phyloP scores from a whole-genome alignment of 805 yeast species.

The Metschnikowia corniflorae region DNA sequence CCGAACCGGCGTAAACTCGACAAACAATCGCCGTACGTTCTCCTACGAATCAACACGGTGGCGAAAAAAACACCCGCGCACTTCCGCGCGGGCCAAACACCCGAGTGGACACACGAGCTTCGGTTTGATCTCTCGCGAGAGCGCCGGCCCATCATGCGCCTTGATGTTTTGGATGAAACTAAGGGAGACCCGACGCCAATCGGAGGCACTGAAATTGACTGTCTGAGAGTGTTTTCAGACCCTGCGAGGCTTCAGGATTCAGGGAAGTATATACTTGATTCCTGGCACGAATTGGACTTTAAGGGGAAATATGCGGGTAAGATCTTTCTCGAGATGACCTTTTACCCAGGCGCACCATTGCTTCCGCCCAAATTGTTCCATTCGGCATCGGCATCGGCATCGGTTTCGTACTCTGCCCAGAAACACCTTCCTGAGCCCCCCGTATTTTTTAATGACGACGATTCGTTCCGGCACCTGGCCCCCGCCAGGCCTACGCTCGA shows the following conservation, averaged over 20 bases:
- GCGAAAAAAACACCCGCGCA: slow-evolving; percentile 77
- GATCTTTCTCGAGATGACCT: slow-evolving; percentile 87
- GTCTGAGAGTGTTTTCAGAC: slow-evolving; percentile 60
- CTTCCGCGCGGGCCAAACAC: slow-evolving; percentile 90
- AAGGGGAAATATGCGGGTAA: slow-evolving; percentile 81
- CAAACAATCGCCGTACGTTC: slow-evolving; percentile 90
- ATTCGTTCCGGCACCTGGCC: slow-evolving; percentile 11
- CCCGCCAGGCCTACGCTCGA: slow-evolving; percentile 8
- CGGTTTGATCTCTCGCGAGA: slow-evolving; percentile 64
- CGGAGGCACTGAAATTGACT: slow-evolving; percentile 76
- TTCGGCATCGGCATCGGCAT: slow-evolving; percentile 1
- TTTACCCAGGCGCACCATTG: slow-evolving; percentile 59
- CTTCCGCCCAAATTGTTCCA: slow-evolving; percentile 35
- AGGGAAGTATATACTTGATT: slow-evolving; percentile 71
- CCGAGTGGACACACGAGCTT: slow-evolving; percentile 78
- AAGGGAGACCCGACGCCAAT: slow-evolving; percentile 84
- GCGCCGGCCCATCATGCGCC: slow-evolving; percentile 56
- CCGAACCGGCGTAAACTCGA: slow-evolving; percentile 85
- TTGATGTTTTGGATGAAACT: slow-evolving; percentile 80
- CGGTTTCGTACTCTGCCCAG: too few species aligned
- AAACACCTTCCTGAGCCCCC: slow-evolving; percentile 14
- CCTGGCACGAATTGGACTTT: slow-evolving; percentile 72
- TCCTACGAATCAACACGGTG: slow-evolving; percentile 74
- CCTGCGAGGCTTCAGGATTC: slow-evolving; percentile 46
- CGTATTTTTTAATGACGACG: slow-evolving; percentile 4